These are phyloP conservation scores for Colletotrichum ledebouriae DNA, from an alignment of 2,329 filamentous ascomycete species.

Conservation along the genomic window DNA sequence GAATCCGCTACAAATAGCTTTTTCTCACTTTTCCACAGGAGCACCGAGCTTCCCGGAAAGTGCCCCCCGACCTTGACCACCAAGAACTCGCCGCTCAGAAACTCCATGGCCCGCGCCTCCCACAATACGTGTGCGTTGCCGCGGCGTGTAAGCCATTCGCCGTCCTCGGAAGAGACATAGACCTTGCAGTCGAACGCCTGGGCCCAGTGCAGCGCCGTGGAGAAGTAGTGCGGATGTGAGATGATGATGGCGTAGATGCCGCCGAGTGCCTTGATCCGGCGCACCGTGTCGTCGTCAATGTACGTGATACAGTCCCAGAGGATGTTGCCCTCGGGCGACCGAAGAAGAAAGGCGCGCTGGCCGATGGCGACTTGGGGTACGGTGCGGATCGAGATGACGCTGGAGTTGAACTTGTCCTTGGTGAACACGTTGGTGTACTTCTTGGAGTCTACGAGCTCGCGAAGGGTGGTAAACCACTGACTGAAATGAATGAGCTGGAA, in stretches of 20 bases:
- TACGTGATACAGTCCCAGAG: conserved; percentile 85
- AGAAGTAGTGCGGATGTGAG: conserved; percentile 86
- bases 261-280: conserved; percentile 69
- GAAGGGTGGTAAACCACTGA: conserved; percentile 75
- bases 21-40: conserved; percentile 66
- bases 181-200: conserved; percentile 76
- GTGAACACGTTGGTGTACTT: conserved; percentile 68
- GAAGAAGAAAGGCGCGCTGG: conserved; percentile 78
- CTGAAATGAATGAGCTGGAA: conserved; percentile 56
- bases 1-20: conserved; percentile 83
- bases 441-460: conserved; percentile 52
- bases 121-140: conserved; percentile 63
- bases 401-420: conserved; percentile 58
- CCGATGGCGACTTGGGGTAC: conserved; percentile 78
- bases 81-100: conserved; percentile 63
- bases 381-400: conserved; percentile 62
- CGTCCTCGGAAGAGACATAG: conserved; percentile 76
- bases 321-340: conserved; percentile 76
- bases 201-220: conserved; percentile 82
- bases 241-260: conserved; percentile 81
- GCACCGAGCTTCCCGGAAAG: conserved; percentile 80
- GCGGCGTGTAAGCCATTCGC: conserved; percentile 69
- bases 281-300: conserved; percentile 74
- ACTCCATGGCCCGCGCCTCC: conserved; percentile 55
- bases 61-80: conserved; percentile 82